Evolutionary conservation across 2,329 filamentous ascomycete species (phyloP), one percentile per base, ranked within the genome.

Genomic region (Xylaria sp.): DNA sequence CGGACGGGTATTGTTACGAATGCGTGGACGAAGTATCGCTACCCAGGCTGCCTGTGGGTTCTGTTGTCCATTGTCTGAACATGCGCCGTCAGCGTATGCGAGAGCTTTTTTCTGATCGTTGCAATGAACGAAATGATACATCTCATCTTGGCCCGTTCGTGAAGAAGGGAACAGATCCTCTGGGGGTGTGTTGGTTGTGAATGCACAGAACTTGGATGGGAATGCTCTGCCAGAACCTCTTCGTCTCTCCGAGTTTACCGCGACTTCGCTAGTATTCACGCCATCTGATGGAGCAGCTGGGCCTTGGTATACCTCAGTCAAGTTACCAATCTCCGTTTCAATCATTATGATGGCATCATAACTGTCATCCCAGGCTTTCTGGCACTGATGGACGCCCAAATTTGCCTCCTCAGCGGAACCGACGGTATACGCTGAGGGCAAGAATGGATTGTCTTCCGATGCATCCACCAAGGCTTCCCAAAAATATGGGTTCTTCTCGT

Each of bases 361-460:
- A 41, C 64, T 67, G 64, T 70, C 67, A 28, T 67, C 67, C 67
- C 67, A 70, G 56, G 67, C 67, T 51, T 62, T 67, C 60, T 64
- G 64, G 60, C 64, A 70, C 31, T 64, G 67, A 67, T 67, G 48
- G 55, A 67, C 49, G 41, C 36, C 56, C 41, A 64, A 46, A 52
- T 56, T 56, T 31, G 67, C 64, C 39, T 70, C 64, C 43, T 70
- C 64, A 36, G 49, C 48, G 60, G 67, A 70, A 56, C 67, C 67
- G 64, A 0, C 55, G 31, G 55, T 67, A 33, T 59, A 67, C 41
- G 1, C 15, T 36, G 64, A 62, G 48, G 67, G 60, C 52, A 49
- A 10, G 36, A 56, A 52, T 56, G 49, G 49, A 46, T 36, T 28
- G 48, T 63, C 64, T 49, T 67, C 64, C n/a, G 59, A 52, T 46